Base-by-base conservation (phyloP, 257 asterid genomes). In the Scutellaria minor region DNA sequence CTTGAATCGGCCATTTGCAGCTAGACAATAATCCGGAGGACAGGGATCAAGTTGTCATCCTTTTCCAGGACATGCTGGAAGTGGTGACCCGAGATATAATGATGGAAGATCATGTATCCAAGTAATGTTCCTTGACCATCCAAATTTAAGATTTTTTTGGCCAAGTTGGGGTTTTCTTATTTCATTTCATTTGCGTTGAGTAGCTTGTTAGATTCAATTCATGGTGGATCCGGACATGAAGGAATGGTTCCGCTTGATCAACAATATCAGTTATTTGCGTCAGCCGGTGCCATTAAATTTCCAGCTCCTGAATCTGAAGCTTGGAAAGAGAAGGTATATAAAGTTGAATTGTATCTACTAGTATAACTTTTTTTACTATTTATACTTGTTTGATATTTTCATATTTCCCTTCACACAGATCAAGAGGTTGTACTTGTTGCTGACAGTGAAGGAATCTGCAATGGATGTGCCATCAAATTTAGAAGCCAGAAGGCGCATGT, bases 51-150 rank as follows among this genome's bases (percentile, higher is more conserved):
- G 96, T 95, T 81, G 97, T 95, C 74, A 89, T 95, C 82, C 98
- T 95, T 77, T 90, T 95, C 89, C 99, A 95, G 85, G 99, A 95
- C 78, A 90, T 95, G 99, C 86, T 95, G 66, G 99, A 95, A 87
- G 98, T 95, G 35, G 98, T 95, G 81, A 85, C 95, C 37, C 87
- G 95, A 78, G 99, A 95, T 78, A 92, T 94, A 77, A 94, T 93
- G 98, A 80, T 81, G 93, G 99, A 92, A 83, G 99, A 92, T 80
- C 95, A 84, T 27, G 77, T 88, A 81, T 87, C 97, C 61, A 88
- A 84, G 99, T 92, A 87, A 78, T 78, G 64, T 57, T 72, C 66
- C 44, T 64, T 73, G 57, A 55, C 60, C 71, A 56, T 59, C 31
- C 70, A 12, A n/a, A 27, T 59, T 69, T 65, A 60, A 10, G 65